Base-by-base conservation (phyloP, 1,139 yeast genomes). In the Wickerhamiella infanticola region DNA sequence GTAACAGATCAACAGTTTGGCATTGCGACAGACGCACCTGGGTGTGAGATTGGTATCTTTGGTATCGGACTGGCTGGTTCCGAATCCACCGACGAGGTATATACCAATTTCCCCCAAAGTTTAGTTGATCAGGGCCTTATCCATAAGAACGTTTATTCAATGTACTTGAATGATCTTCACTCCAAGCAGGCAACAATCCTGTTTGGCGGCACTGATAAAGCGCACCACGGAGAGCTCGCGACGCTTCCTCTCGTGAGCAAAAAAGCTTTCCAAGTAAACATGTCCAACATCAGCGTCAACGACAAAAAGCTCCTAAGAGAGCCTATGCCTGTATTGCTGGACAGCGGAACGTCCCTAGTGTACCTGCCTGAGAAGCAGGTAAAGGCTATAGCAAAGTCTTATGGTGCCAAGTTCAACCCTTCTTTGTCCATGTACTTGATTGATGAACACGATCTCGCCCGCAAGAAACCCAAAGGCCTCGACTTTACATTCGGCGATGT, bases 341-440 rank as follows among this genome's bases (percentile, higher is more conserved):
- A 79, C 59, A 72, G 83, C 0, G 86, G 86, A 43, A 71, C 83
- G 9, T 72, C 83, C 1, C 59, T 74, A 37, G 67, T 76, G 6
- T 69, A 68, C 48, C 58, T 76, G 1, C 82, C 84, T 6, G 36
- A 53, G 0, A 50, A 49, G 4, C 49, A 70, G 26, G 63, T 72
- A 3, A 48, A 56, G 3, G 48, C 57, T 3, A 61, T 79, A 47
- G 76, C 73, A 0, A 45, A 49, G 2, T 44, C 55, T 1, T 51
- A 73, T 4, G 65, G 68, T 40, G 72, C 74, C 2, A 39, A 52
- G 2, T 74, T 41, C 35, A 55, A 53, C 25, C 44, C 41, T 24
- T 44, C 47, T 24, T 45, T 53, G 13, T 56, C 59, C 33, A 56
- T 53, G 55, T 59, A 57, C 44, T 50, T 55, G 13, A 51, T 54